Percentiles rank a stretch among this genome's conserved stretches.
Conservation (phyloP, 768 basidiomycete species). For the Nevesoporus exiguus region DNA sequence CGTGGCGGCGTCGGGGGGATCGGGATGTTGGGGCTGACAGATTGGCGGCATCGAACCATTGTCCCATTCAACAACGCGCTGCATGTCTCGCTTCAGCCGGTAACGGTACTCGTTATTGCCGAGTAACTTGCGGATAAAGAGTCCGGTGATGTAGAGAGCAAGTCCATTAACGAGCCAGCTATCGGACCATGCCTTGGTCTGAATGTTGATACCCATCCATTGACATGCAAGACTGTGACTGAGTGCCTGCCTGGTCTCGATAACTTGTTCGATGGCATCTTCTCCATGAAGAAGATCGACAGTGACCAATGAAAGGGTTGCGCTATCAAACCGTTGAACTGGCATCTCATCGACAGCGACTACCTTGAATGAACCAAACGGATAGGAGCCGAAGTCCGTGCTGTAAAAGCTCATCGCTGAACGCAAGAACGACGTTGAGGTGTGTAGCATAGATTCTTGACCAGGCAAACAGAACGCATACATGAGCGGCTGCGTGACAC, state of each 20-base stretch:
- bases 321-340: constrained; percentile 76
- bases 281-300: constrained; percentile 84
- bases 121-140: constrained; percentile 81
- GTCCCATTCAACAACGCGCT: constrained; percentile 84
- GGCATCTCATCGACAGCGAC: constrained; percentile 92
- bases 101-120: constrained; percentile 98
- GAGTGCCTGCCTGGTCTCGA: constrained; percentile 84
- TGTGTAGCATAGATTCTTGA: constrained; percentile 64
- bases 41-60: constrained; percentile 88
- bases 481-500: constrained; percentile 69
- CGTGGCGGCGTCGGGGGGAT: constrained; percentile 77
- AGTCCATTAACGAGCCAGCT: constrained; percentile 96
- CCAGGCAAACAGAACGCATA: constrained; percentile 94
- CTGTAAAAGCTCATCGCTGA: constrained; percentile 91
- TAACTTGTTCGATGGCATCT: constrained; percentile 87
- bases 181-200: constrained; percentile 90
- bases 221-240: constrained; percentile 90
- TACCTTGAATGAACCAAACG: constrained; percentile 90
- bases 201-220: constrained; percentile 96
- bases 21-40: constrained; percentile 81
- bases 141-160: constrained; percentile 83
- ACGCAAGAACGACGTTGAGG: constrained; percentile 74
- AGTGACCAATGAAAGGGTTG: constrained; percentile 76
- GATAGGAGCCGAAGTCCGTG: constrained; percentile 92
- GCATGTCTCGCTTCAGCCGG: constrained; percentile 93